Evolutionary conservation across 1,284 basidiomycete species (phyloP).

Genomic region (Ustilago trichophora): DNA sequence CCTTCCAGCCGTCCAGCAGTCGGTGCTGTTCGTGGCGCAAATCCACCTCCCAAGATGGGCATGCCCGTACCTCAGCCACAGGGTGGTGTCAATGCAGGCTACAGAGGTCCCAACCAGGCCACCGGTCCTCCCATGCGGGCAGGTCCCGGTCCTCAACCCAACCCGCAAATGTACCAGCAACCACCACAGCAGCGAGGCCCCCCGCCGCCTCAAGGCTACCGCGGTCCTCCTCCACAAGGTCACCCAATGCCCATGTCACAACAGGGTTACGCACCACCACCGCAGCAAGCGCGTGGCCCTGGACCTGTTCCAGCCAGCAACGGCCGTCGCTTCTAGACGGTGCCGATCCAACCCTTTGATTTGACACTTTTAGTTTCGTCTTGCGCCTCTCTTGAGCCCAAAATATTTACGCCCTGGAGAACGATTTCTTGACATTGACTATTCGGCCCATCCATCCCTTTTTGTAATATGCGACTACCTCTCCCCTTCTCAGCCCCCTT

Average conservation of each 20-base stretch:
- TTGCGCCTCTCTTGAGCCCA: no score
- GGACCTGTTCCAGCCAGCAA: constrained; percentile 24
- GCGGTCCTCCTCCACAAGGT: constrained; percentile 23
- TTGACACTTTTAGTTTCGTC: no score
- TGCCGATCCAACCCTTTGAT: no score
- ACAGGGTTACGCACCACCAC: constrained; percentile 33
- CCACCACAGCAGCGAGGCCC: constrained; percentile 30
- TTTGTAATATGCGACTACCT: neutral
- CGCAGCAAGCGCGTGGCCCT: constrained; percentile 25
- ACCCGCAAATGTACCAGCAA: constrained; percentile 47
- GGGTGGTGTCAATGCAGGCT: constrained; percentile 25
- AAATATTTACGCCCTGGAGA: no score
- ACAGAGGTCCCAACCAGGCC: constrained; percentile 28
- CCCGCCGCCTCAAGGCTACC: constrained; percentile 31
- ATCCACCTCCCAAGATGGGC: constrained; percentile 20
- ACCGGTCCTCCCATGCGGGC: constrained; percentile 20
- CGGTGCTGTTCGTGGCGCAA: constrained; percentile 25
- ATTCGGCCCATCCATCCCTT: no score
- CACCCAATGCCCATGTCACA: constrained; percentile 22
- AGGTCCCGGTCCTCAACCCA: constrained; percentile 30
- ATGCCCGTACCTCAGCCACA: constrained; percentile 40
- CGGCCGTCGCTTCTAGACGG: constrained; percentile 33
- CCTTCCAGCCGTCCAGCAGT: constrained; percentile 41
- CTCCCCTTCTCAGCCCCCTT: neutral
- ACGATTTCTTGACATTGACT: no score